These are phyloP conservation scores for Quercus lobata DNA, from an alignment of 331 rosid species.

Conservation along the genomic window DNA sequence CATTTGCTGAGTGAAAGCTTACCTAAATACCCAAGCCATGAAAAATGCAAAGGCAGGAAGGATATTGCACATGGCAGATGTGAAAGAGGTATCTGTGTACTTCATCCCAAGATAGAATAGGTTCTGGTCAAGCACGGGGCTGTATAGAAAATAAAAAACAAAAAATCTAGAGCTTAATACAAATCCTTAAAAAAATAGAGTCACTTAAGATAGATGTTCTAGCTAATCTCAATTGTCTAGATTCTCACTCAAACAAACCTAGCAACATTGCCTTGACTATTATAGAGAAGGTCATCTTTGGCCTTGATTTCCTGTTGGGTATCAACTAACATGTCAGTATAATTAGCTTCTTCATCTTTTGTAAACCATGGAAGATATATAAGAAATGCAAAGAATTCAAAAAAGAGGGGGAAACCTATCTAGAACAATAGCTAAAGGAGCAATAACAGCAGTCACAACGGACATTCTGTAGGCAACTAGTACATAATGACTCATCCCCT, in stretches of 20 bases:
- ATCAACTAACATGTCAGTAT: background rate
- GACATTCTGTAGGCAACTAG: slow-evolving; percentile 20
- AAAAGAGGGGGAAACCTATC: slow-evolving; percentile 16
- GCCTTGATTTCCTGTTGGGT: slow-evolving; percentile 13
- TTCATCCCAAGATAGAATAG: slow-evolving; percentile 16
- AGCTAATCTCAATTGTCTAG: too few relatives aligned
- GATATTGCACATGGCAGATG: slow-evolving; percentile 27
- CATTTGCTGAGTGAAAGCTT: background rate
- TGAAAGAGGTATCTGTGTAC: slow-evolving; percentile 18
- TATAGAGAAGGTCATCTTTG: slow-evolving; percentile 25
- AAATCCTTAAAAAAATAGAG: background rate
- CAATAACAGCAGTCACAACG: slow-evolving; percentile 11
- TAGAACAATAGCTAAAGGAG: slow-evolving; percentile 25
- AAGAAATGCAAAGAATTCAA: background rate
- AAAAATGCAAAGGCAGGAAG: slow-evolving; percentile 19
- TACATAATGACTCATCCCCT: slow-evolving; percentile 31
- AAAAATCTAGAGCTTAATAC: background rate
- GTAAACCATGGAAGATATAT: background rate
- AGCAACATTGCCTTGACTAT: slow-evolving; percentile 8
- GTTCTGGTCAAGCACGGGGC: slow-evolving; percentile 34
- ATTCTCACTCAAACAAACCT: slow-evolving; percentile 29
- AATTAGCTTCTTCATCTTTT: background rate
- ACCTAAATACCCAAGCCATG: slow-evolving; percentile 28
- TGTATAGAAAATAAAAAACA: background rate
- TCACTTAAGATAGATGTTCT: background rate